phyloP scores from a whole-genome alignment of 345 rosid species.

The Rhizophora mangle region DNA sequence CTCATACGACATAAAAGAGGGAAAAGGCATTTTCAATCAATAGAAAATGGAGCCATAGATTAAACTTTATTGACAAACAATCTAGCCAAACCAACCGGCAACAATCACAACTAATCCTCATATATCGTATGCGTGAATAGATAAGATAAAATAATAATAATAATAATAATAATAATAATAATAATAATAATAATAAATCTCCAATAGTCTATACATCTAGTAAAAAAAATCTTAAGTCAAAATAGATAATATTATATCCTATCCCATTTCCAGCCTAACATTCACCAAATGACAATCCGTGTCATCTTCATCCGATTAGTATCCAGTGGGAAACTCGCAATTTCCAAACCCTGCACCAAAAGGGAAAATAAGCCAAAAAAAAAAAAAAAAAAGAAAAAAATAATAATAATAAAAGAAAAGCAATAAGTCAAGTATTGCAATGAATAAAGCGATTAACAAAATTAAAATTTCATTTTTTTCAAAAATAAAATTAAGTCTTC shows the following conservation, averaged over 20 bases:
- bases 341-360: constrained; percentile 20
- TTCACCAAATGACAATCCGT: neutral
- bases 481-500: too few species aligned
- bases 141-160: too few species aligned
- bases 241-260: neutral
- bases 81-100: constrained; percentile 18
- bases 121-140: neutral
- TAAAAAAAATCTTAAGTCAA: constrained; percentile 5
- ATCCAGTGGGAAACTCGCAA: constrained; percentile 25
- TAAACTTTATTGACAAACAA: neutral
- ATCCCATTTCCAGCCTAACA: neutral
- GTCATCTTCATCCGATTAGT: neutral
- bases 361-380: neutral
- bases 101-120: constrained; percentile 10
- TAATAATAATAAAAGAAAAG: neutral
- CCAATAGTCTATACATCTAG: neutral
- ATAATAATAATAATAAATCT: neutral
- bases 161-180: too few species aligned
- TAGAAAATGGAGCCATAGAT: neutral
- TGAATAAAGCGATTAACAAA: neutral
- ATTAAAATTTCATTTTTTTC: neutral
- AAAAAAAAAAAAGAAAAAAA: too few species aligned
- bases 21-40: too few species aligned
- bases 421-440: neutral
- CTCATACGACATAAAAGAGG: too few species aligned